Evolutionary conservation across 2,329 filamentous ascomycete genomes (phyloP).

Genomic region (Fusarium citri): DNA sequence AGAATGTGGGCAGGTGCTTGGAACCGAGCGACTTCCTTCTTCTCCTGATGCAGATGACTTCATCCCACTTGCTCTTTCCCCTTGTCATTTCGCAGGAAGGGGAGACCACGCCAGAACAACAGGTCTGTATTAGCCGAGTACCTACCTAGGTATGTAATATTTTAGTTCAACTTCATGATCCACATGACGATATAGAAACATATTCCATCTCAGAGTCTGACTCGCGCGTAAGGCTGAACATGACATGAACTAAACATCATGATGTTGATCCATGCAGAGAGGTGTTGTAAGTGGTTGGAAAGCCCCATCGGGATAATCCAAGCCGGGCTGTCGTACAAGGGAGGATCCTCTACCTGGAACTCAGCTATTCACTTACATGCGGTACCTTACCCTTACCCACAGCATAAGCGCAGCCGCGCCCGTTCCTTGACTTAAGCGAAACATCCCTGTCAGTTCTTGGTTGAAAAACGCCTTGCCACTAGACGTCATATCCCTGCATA

Average conservation of each 20-base stretch:
- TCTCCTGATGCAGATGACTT: background rate
- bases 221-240: slow-evolving; percentile 20
- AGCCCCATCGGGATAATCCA: background rate
- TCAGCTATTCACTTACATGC: background rate
- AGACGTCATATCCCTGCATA: slow-evolving; percentile 30
- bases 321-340: background rate
- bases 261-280: background rate
- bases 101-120: background rate
- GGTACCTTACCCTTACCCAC: slow-evolving; percentile 6
- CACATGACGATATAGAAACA: background rate
- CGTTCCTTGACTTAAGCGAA: background rate
- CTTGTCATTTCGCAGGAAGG: background rate
- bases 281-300: too few relatives aligned
- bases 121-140: too few relatives aligned
- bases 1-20: background rate
- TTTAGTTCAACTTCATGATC: slow-evolving; percentile 2
- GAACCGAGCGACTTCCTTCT: background rate
- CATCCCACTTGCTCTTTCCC: background rate
- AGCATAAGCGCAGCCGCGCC: slow-evolving; percentile 15
- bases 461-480: slow-evolving; percentile 35
- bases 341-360: background rate
- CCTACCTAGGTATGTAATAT: background rate
- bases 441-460: slow-evolving; percentile 1
- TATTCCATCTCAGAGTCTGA: background rate
- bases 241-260: background rate